Conservation (phyloP, 352 stramenopile species). For the Pythium brachiatum region DNA sequence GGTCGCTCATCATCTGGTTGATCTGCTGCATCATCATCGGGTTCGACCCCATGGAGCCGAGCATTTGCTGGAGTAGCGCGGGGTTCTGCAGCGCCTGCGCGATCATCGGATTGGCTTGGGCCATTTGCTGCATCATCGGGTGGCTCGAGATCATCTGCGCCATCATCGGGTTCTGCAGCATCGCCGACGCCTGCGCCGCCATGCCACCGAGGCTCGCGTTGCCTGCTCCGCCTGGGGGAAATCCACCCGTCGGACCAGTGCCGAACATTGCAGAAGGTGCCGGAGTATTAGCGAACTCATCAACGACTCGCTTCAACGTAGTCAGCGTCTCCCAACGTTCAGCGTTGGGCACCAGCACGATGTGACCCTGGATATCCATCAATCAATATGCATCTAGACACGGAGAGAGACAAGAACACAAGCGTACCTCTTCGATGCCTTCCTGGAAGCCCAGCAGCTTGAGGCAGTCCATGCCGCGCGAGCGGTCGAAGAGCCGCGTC, state of each 20-base stretch:
- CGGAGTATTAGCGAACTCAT: conserved; percentile 32
- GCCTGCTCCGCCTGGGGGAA: conserved; percentile 10
- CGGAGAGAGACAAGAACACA: neutral
- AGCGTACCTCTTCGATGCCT: conserved; percentile 55
- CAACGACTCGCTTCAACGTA: conserved; percentile 61
- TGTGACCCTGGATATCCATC: conserved; percentile 38
- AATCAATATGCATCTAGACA: no score
- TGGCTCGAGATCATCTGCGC: conserved; percentile 61
- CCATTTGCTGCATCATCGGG: conserved; percentile 81
- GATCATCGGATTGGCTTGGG: conserved; percentile 74
- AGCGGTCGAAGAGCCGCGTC: conserved; percentile 56
- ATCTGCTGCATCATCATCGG: conserved; percentile 80
- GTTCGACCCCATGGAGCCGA: conserved; percentile 74
- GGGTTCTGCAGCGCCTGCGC: conserved; percentile 76
- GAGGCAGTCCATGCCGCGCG: conserved; percentile 55
- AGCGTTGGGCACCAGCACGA: conserved; percentile 68
- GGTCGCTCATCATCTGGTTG: conserved; percentile 78
- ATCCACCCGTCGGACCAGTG: conserved; percentile 1
- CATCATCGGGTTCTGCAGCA: conserved; percentile 79
- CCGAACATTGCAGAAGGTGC: conserved; percentile 18
- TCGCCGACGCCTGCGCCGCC: conserved; percentile 51
- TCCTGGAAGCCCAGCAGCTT: conserved; percentile 68
- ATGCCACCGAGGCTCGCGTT: conserved; percentile 41
- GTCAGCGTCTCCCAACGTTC: conserved; percentile 76
- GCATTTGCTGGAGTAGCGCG: conserved; percentile 58